Conservation (phyloP, 2,329 filamentous ascomycete genomes). For the Aspergillus vadensis region DNA sequence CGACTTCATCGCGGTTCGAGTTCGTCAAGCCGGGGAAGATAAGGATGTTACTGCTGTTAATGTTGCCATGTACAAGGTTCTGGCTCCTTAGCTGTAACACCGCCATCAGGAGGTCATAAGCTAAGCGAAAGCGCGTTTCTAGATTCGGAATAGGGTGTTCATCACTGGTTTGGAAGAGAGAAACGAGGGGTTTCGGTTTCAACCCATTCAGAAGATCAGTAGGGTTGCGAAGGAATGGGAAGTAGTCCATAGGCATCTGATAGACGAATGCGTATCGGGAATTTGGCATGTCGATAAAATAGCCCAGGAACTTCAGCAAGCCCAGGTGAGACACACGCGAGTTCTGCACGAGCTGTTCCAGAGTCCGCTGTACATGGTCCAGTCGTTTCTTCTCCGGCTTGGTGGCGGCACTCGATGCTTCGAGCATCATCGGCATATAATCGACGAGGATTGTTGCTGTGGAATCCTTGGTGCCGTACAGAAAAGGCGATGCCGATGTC, state of each 20-base stretch:
- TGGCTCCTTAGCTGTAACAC: conserved; percentile 60
- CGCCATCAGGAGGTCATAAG: conserved; percentile 60
- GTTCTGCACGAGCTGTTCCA: conserved; percentile 46
- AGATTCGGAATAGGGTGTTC: conserved; percentile 55
- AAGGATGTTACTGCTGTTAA: conserved; percentile 66
- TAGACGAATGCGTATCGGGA: conserved; percentile 64
- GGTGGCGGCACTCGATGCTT: conserved; percentile 33
- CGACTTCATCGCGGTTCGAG: conserved; percentile 37
- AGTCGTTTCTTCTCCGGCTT: conserved; percentile 35
- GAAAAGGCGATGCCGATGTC: conserved; percentile 39
- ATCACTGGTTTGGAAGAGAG: conserved; percentile 45
- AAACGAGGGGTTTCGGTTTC: conserved; percentile 46
- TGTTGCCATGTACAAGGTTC: conserved; percentile 61
- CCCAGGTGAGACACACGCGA: conserved; percentile 45
- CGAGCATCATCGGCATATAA: conserved; percentile 45
- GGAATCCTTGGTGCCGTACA: conserved; percentile 35
- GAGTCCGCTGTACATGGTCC: conserved; percentile 39
- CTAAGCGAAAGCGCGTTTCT: conserved; percentile 64
- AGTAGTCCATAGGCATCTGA: conserved; percentile 56
- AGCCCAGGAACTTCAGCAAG: conserved; percentile 50
- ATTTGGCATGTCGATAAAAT: conserved; percentile 58
- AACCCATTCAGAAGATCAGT: conserved; percentile 39
- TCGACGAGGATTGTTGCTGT: conserved; percentile 46
- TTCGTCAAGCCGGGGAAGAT: conserved; percentile 52
- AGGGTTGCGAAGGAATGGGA: conserved; percentile 46